Percentiles rank a stretch among this genome's conserved stretches.
These are phyloP conservation scores for Gloeophyllum trabeum DNA, from an alignment of 768 basidiomycete species.

Conservation along the genomic window DNA sequence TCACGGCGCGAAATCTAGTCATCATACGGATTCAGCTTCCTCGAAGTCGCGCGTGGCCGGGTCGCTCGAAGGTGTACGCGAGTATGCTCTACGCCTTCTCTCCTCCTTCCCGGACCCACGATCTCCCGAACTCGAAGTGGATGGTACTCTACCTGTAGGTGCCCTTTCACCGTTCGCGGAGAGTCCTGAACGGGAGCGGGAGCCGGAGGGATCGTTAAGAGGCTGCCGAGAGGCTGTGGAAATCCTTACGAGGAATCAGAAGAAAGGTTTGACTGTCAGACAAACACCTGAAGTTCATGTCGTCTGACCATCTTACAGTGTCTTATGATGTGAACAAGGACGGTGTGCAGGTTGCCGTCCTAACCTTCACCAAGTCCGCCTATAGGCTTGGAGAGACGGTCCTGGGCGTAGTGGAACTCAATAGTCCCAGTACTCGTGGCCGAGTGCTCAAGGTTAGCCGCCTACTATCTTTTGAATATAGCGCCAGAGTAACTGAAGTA, in stretches of 20 bases:
- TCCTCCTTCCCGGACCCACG: slow-evolving; percentile 32
- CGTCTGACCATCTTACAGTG: slow-evolving; percentile 29
- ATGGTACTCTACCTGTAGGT: slow-evolving; percentile 17
- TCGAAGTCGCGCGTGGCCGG: too few relatives aligned
- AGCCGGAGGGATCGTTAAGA: slow-evolving; percentile 31
- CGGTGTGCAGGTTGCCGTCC: slow-evolving; percentile 75
- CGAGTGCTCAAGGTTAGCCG: slow-evolving; percentile 71
- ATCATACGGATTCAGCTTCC: too few relatives aligned
- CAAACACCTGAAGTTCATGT: not conserved
- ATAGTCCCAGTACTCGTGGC: slow-evolving; percentile 53
- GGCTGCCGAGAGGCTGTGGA: slow-evolving; percentile 83
- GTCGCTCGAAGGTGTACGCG: slow-evolving; percentile 34
- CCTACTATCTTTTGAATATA: not conserved
- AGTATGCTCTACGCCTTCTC: slow-evolving; percentile 43
- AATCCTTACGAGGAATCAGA: slow-evolving; percentile 79
- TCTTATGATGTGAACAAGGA: slow-evolving; percentile 96
- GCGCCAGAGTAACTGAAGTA: not conserved
- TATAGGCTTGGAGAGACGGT: slow-evolving; percentile 92
- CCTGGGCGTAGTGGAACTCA: slow-evolving; percentile 79
- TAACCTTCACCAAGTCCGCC: slow-evolving; percentile 87
- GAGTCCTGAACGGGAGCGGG: slow-evolving; percentile 19
- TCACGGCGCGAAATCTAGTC: too few relatives aligned
- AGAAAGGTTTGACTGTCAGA: slow-evolving; percentile 51
- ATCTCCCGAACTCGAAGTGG: slow-evolving; percentile 14
- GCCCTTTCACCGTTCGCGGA: slow-evolving; percentile 12